Evolutionary conservation across 108 stramenopile genomes (phyloP).

Genomic region (Cafeteria roenbergensis): DNA sequence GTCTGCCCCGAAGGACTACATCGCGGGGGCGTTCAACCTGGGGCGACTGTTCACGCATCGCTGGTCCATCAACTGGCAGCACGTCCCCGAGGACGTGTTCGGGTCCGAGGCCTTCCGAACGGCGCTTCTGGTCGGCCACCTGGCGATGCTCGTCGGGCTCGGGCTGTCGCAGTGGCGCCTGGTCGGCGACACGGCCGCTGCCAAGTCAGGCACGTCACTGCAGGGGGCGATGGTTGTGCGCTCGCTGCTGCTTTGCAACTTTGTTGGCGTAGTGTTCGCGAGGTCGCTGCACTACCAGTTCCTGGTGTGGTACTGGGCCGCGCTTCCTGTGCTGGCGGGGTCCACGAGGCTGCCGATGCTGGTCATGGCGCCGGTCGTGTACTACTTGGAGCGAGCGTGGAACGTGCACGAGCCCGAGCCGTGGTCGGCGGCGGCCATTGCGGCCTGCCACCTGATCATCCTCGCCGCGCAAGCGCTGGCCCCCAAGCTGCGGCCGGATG

Average conservation of each 20-base stretch:
- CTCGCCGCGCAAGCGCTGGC: too few relatives aligned
- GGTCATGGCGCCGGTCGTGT: background rate
- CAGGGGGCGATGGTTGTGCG: too few relatives aligned
- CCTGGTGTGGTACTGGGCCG: constrained; percentile 72
- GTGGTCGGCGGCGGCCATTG: background rate
- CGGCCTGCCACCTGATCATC: background rate
- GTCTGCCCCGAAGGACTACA: constrained; percentile 64
- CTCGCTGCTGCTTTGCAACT: constrained; percentile 44
- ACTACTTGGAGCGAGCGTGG: background rate
- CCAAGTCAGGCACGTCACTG: background rate
- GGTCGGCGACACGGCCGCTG: background rate
- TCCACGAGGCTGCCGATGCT: too few relatives aligned
- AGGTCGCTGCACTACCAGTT: constrained; percentile 92
- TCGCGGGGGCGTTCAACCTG: constrained; percentile 81
- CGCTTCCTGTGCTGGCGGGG: background rate
- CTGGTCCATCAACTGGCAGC: constrained; percentile 93
- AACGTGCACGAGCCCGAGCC: background rate
- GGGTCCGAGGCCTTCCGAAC: constrained; percentile 49
- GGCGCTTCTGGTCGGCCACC: constrained; percentile 30
- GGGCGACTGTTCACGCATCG: constrained; percentile 79
- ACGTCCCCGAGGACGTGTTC: constrained; percentile 69
- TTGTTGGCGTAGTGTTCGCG: constrained; percentile 77
- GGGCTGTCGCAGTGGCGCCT: too few relatives aligned
- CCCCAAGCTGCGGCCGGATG: background rate
- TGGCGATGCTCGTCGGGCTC: background rate